Percentiles rank a stretch among this genome's conserved stretches.
These are phyloP conservation scores for Ceratobasidium theobromae DNA, from an alignment of 1,284 basidiomycete species.

Conservation along the genomic window DNA sequence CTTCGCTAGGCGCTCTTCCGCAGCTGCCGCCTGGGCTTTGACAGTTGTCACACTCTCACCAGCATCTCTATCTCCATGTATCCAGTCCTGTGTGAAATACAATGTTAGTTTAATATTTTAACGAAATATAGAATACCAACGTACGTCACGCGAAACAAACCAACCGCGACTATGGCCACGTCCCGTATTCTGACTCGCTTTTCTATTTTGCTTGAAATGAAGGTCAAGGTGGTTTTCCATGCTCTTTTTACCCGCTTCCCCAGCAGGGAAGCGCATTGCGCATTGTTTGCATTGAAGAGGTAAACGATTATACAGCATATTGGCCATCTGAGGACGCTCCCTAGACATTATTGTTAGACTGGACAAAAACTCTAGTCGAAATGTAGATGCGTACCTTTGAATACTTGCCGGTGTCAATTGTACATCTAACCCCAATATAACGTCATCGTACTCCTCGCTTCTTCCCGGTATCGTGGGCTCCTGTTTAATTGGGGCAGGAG, in stretches of 20 bases:
- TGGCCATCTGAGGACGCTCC: constrained; percentile 59
- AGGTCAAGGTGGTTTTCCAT: constrained; percentile 93
- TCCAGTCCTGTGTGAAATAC: constrained; percentile 69
- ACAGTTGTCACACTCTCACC: constrained; percentile 40
- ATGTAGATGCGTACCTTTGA: constrained; percentile 55
- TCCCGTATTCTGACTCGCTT: constrained; percentile 79
- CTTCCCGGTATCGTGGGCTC: constrained; percentile 51
- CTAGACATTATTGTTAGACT: constrained; percentile 44
- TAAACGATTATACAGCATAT: constrained; percentile 73
- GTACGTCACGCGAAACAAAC: constrained; percentile 82
- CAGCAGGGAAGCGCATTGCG: constrained; percentile 82
- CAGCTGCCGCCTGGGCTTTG: constrained; percentile 59
- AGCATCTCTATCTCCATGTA: constrained; percentile 59
- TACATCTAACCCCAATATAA: constrained; percentile 68
- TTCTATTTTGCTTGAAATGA: constrained; percentile 94
- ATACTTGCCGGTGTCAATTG: constrained; percentile 72
- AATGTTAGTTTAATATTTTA: constrained; percentile 35
- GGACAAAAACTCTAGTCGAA: background rate
- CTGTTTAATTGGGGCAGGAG: constrained; percentile 46
- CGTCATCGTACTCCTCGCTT: constrained; percentile 64
- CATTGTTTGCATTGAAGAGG: constrained; percentile 92
- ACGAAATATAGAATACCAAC: constrained; percentile 43
- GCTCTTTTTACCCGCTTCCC: constrained; percentile 66
- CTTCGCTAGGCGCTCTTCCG: constrained; percentile 72
- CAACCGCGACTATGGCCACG: constrained; percentile 90